Percentiles rank a stretch among this genome's conserved stretches.
phyloP scores from a whole-genome alignment of 75 land plant genomes.

The Isoetes taiwanensis region DNA sequence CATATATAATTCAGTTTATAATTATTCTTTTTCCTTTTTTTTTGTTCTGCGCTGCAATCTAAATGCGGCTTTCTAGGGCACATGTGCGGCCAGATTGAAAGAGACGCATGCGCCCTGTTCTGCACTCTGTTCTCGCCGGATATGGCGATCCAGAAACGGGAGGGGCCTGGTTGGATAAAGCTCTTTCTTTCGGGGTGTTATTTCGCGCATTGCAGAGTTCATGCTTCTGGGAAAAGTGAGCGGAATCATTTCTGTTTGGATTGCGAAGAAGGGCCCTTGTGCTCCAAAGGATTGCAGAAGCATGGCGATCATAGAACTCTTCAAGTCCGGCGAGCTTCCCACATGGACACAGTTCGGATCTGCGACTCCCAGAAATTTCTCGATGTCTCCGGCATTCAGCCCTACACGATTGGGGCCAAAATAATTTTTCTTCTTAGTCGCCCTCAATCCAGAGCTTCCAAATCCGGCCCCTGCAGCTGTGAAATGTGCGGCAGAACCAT shows the following conservation, averaged over 20 bases:
- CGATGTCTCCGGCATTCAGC: constrained; percentile 19
- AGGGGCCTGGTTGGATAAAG: constrained; percentile 18
- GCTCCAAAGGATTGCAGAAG: constrained; percentile 6
- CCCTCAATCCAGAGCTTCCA: constrained; percentile 2
- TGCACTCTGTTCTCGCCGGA: no score
- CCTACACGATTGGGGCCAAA: constrained; percentile 14
- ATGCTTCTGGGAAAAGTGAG: constrained; percentile 11
- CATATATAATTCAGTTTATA: no score
- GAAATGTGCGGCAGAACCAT: constrained; percentile 17
- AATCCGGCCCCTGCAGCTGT: constrained; percentile 11
- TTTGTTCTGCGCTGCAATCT: no score
- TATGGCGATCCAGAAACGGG: no score
- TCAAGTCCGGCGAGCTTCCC: constrained; percentile 22
- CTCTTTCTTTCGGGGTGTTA: constrained; percentile 5
- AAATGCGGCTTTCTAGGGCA: no score
- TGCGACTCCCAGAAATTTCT: constrained; percentile 9
- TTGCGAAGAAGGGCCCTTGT: constrained; percentile 20
- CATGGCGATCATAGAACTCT: constrained; percentile 14
- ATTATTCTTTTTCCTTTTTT: no score
- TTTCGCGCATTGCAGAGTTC: constrained; percentile 2
- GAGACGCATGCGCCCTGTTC: no score
- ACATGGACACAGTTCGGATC: constrained; percentile 14
- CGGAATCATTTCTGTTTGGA: constrained; percentile 24
- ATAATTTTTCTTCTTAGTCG: constrained; percentile 23
- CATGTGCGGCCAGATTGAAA: no score